Evolutionary conservation across 306 rosid species (phyloP).

Genomic region (Dryas alaskensis): DNA sequence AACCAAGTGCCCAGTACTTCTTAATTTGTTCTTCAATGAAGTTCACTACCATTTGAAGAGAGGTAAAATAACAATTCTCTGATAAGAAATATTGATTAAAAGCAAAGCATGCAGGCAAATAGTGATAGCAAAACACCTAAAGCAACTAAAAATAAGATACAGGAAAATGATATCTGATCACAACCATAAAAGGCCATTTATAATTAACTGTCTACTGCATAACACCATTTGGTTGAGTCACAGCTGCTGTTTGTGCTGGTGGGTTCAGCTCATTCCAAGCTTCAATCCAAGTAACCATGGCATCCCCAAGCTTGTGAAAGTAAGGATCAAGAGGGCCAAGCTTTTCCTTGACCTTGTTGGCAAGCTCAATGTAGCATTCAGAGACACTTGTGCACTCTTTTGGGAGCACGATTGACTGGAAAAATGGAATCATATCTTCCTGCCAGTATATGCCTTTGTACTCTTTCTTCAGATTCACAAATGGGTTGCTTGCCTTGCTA

Average conservation of each 20-base stretch:
- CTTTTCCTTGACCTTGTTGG: slow-evolving; percentile 41
- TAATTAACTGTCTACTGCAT: too few species aligned
- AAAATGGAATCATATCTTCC: slow-evolving; percentile 47
- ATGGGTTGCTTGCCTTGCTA: slow-evolving; percentile 58
- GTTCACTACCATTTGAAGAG: not conserved
- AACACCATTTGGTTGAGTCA: not conserved
- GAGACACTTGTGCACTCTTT: slow-evolving; percentile 40
- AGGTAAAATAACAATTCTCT: too few species aligned
- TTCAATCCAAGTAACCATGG: slow-evolving; percentile 76
- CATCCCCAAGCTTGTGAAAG: slow-evolving; percentile 59
- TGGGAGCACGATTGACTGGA: slow-evolving; percentile 34
- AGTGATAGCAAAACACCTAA: too few species aligned
- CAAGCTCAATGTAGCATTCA: slow-evolving; percentile 46
- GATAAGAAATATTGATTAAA: too few species aligned
- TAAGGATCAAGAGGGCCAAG: slow-evolving; percentile 40
- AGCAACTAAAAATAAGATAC: too few species aligned
- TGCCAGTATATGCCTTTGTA: slow-evolving; percentile 50
- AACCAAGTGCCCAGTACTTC: not conserved
- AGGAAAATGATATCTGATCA: too few species aligned
- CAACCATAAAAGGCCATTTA: too few species aligned
- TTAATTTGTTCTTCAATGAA: slow-evolving; percentile 4
- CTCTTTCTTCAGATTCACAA: slow-evolving; percentile 44
- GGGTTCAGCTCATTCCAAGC: slow-evolving; percentile 82
- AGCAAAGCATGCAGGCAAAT: too few species aligned
- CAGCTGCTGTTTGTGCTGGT: not conserved